Evolutionary conservation across 768 basidiomycete species (phyloP), one percentile per base, ranked within the genome.

Genomic region (Gloeopeniophorella convolvens): DNA sequence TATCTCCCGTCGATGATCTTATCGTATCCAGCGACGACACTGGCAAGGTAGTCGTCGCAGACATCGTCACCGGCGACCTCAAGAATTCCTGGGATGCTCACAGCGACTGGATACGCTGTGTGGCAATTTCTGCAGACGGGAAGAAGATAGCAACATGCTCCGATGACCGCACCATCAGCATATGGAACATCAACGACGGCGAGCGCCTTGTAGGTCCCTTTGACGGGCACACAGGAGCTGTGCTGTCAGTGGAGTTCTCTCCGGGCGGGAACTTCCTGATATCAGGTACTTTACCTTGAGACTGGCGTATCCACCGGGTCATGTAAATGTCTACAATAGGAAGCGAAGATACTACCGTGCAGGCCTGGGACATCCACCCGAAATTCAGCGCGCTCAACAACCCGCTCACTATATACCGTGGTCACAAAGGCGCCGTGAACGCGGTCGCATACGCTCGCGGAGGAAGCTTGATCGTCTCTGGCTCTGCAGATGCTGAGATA

Each of bases 211-310:
- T n/a, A n/a, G n/a, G n/a, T n/a, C n/a, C n/a, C n/a, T n/a, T n/a
- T n/a, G n/a, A 67, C 55, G 74, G 74, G 5, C 76, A 77, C 63
- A 70, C 66, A 43, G 74, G 76, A 55, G 69, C 68, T 24, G 74
- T 77, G 20, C 75, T 76, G 65, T 70, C 70, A 23, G 42, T 42
- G 10, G 24, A 10, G 18, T 51, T 51, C 43, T 45, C 50, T 9
- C 42, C 50, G 10, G 50, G 46, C 46, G 50, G 50, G 8, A 34
- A 23, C 9, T 10, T 6, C 7, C 24, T 50, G 12, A 20, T 42
- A 5, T 50, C 48, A 10, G 40, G n/a, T n/a, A n/a, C 36, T n/a
- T 42, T 26, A 13, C 10, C 20, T n/a, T 20, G 37, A 13, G 33
- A 4, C 33, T 34, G 13, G 4, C 5, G 5, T 39, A 16, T 15